A percentile compares a stretch with the other conserved stretches of the same genome.
Conservation (phyloP, 495 filamentous ascomycete genomes). For the Hypoxylon subgilvum region DNA sequence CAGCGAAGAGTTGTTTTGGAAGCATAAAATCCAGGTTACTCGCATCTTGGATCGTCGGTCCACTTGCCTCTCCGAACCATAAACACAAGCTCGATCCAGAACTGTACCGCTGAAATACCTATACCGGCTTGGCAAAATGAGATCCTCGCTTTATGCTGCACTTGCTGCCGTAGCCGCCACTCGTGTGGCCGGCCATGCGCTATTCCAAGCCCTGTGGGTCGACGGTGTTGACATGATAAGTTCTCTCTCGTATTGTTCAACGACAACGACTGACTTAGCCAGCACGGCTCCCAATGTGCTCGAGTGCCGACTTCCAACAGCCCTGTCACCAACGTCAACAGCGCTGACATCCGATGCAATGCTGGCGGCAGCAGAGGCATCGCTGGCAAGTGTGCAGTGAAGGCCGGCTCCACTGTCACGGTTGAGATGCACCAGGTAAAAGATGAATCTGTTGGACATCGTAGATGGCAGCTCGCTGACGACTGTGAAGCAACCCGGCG, state of each 20-base stretch:
- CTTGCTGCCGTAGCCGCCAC: slow-evolving; percentile 39
- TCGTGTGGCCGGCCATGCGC: slow-evolving; percentile 44
- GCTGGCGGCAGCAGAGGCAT: slow-evolving; percentile 31
- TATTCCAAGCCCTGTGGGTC: slow-evolving; percentile 49
- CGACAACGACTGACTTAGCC: slow-evolving; percentile 11
- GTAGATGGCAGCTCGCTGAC: slow-evolving; percentile 42
- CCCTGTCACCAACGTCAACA: slow-evolving; percentile 50
- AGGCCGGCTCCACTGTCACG: slow-evolving; percentile 51
- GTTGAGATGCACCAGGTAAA: slow-evolving; percentile 56
- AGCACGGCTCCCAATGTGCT: slow-evolving; percentile 41
- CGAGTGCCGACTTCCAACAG: slow-evolving; percentile 46
- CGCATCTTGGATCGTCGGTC: slow-evolving; percentile 27
- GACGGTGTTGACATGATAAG: slow-evolving; percentile 48
- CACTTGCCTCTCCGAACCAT: slow-evolving; percentile 19
- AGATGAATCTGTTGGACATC: not conserved
- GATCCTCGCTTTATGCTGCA: slow-evolving; percentile 34
- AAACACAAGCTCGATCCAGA: slow-evolving; percentile 1
- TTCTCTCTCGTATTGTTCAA: slow-evolving; percentile 5
- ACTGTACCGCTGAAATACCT: not conserved
- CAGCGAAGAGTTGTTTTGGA: slow-evolving; percentile 1
- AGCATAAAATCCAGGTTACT: slow-evolving; percentile 29
- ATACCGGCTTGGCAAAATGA: slow-evolving; percentile 41
- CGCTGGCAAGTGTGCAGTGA: slow-evolving; percentile 36
- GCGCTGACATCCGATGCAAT: slow-evolving; percentile 51
- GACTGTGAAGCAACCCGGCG: slow-evolving; percentile 49